Conservation (phyloP, 805 yeast genomes). For the Torulaspora maleeae region DNA sequence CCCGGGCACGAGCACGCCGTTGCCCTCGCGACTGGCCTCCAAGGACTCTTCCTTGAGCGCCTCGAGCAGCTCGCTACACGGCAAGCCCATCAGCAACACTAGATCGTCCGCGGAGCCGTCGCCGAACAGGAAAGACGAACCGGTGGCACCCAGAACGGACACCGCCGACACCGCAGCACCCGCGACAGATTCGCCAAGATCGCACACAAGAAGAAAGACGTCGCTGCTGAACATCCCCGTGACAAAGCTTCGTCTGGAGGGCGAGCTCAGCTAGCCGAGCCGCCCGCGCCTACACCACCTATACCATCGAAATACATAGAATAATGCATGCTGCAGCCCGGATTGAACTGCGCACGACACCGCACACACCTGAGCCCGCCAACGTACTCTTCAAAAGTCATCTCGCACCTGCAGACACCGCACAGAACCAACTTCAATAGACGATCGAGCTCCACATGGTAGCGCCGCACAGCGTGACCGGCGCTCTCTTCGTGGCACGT, state of each 20-base stretch:
- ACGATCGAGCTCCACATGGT: constrained; percentile 10
- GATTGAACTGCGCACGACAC: constrained; percentile 30
- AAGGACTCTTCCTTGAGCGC: constrained; percentile 13
- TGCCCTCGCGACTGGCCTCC: constrained; percentile 17
- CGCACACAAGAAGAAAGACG: constrained; percentile 14
- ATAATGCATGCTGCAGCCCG: constrained; percentile 34
- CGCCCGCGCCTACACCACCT: neutral
- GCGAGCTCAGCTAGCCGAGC: neutral
- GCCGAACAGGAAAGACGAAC: constrained; percentile 6
- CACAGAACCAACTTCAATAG: constrained; percentile 25
- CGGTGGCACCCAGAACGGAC: neutral
- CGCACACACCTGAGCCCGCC: constrained; percentile 18
- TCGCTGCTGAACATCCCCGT: constrained; percentile 31
- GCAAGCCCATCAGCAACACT: constrained; percentile 7
- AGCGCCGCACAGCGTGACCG: constrained; percentile 18
- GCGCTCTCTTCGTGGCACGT: constrained; percentile 28
- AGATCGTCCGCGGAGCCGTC: constrained; percentile 10
- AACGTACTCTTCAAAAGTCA: constrained; percentile 29
- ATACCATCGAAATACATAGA: constrained; percentile 25
- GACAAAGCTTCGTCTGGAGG: constrained; percentile 26
- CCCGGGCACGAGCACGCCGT: constrained; percentile 16
- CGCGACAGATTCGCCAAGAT: neutral
- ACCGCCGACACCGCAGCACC: neutral
- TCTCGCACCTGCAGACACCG: constrained; percentile 28
- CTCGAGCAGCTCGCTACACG: constrained; percentile 7